These are phyloP conservation scores for Candida ficus DNA, from an alignment of 805 yeast species.

Conservation along the genomic window DNA sequence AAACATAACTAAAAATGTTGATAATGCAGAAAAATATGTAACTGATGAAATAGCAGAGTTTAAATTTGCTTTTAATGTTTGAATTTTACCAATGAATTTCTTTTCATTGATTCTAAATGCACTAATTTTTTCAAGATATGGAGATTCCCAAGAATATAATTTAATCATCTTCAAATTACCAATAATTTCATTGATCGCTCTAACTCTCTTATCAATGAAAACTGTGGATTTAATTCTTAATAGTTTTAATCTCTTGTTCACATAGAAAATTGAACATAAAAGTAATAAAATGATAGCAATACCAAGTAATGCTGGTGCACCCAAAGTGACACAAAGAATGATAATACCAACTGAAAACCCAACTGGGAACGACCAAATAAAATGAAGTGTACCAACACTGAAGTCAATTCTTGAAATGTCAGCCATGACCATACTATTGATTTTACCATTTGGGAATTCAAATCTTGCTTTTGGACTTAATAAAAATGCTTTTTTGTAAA, in stretches of 20 bases:
- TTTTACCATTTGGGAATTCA: conserved; percentile 59
- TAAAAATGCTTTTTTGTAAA: conserved; percentile 62
- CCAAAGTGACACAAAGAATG: conserved; percentile 61
- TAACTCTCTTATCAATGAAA: conserved; percentile 73
- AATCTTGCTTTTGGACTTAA: conserved; percentile 54
- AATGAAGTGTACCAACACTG: conserved; percentile 65
- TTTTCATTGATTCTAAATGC: conserved; percentile 60
- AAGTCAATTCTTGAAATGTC: conserved; percentile 79
- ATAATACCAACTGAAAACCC: conserved; percentile 59
- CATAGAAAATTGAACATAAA: conserved; percentile 34
- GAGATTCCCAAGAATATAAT: conserved; percentile 87
- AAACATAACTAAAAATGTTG: conserved; percentile 61
- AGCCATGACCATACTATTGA: conserved; percentile 76
- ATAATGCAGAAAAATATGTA: conserved; percentile 50
- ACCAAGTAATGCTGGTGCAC: conserved; percentile 71
- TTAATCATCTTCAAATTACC: conserved; percentile 78
- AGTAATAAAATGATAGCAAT: conserved; percentile 46
- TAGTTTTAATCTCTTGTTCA: conserved; percentile 47
- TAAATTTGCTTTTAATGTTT: conserved; percentile 55
- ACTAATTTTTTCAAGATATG: conserved; percentile 56
- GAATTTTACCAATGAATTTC: conserved; percentile 54
- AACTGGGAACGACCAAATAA: conserved; percentile 58
- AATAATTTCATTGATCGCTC: conserved; percentile 71
- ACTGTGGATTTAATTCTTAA: conserved; percentile 54
- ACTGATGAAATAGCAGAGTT: conserved; percentile 61